A percentile compares a stretch with the other conserved stretches of the same genome.
Evolutionary conservation across 805 yeast genomes (phyloP).

Genomic region (Clavispora fructus): DNA sequence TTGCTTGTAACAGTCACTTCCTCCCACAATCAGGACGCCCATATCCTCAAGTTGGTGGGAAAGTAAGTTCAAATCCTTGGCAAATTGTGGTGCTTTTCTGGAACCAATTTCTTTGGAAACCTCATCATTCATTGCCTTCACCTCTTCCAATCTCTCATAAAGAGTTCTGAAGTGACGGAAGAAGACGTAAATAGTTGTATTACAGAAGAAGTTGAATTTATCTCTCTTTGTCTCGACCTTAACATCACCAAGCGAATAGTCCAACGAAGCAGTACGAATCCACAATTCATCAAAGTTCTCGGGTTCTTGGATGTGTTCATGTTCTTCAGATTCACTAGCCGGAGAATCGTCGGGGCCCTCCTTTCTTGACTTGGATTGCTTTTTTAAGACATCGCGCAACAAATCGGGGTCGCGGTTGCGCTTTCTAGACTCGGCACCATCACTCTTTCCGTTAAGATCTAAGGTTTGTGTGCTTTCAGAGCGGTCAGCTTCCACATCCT

Average conservation of each 20-base stretch:
- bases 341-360: conserved; percentile 32
- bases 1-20: conserved; percentile 67
- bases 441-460: conserved; percentile 1
- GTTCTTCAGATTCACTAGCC: conserved; percentile 28
- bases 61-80: conserved; percentile 76
- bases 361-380: conserved; percentile 37
- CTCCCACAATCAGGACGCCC: conserved; percentile 67
- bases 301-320: conserved; percentile 24
- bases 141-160: conserved; percentile 73
- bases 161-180: conserved; percentile 80
- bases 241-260: conserved; percentile 22
- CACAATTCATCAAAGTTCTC: conserved; percentile 39
- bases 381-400: conserved; percentile 56
- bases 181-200: conserved; percentile 83
- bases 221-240: conserved; percentile 37
- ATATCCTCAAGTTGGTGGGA: conserved; percentile 76
- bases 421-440: conserved; percentile 31
- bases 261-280: conserved; percentile 33
- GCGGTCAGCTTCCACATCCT: conserved; percentile 6
- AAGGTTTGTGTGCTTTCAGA: neutral
- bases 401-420: conserved; percentile 51
- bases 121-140: conserved; percentile 63
- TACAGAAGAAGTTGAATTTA: conserved; percentile 75
- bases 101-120: conserved; percentile 68
- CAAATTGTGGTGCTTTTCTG: conserved; percentile 67